phyloP scores from a whole-genome alignment of 768 basidiomycete species.

The Tylopilus sp. region DNA sequence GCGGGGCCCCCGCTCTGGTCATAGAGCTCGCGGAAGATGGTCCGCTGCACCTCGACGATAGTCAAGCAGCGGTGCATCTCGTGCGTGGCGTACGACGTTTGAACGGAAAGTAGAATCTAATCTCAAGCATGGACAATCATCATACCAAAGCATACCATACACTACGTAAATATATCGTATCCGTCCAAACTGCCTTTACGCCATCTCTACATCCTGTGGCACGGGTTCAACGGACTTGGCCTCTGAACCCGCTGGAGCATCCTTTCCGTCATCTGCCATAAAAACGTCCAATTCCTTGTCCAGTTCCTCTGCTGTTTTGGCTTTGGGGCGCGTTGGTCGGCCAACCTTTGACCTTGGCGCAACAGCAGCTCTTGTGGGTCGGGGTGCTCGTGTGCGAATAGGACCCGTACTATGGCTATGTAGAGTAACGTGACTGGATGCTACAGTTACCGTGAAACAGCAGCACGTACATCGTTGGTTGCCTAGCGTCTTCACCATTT shows the following conservation, averaged over 20 bases:
- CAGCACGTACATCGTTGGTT: slow-evolving; percentile 11
- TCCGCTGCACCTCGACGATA: slow-evolving; percentile 26
- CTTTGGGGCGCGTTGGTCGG: slow-evolving; percentile 42
- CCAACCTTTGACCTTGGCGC: slow-evolving; percentile 26
- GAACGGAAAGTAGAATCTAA: not conserved
- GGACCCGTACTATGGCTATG: slow-evolving; percentile 41
- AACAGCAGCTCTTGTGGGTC: slow-evolving; percentile 14
- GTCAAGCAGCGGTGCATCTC: slow-evolving; percentile 25
- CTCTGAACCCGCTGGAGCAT: slow-evolving; percentile 18
- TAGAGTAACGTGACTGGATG: not conserved
- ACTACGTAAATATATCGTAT: slow-evolving; percentile 20
- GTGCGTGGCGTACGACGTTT: not conserved
- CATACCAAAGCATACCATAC: slow-evolving; percentile 12
- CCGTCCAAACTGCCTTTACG: slow-evolving; percentile 15
- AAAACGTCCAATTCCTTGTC: slow-evolving; percentile 88
- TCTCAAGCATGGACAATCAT: no score
- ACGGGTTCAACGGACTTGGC: slow-evolving; percentile 11
- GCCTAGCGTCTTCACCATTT: slow-evolving; percentile 37
- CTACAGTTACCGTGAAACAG: not conserved
- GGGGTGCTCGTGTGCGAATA: slow-evolving; percentile 37
- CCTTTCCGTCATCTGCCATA: slow-evolving; percentile 57
- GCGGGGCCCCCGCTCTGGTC: not conserved
- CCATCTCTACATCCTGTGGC: slow-evolving; percentile 55
- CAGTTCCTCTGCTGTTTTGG: slow-evolving; percentile 76
- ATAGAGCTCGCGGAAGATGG: slow-evolving; percentile 20